phyloP scores from a whole-genome alignment of 169 alveolate species.

The Theileria luwenshuni region DNA sequence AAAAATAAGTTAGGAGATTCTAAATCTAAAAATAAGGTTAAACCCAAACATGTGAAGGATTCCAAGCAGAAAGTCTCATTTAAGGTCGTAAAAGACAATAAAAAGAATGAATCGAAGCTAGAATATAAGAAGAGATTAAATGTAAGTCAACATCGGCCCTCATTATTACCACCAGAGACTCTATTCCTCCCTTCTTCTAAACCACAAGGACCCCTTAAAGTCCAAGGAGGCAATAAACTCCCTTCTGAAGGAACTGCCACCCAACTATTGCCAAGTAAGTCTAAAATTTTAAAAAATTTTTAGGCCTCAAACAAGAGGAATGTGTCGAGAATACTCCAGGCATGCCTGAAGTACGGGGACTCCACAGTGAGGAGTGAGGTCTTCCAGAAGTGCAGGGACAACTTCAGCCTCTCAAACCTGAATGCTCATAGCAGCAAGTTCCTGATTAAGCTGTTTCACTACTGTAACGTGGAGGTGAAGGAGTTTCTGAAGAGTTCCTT shows the following conservation, averaged over 20 bases:
- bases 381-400: conserved; percentile 35
- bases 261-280: conserved; percentile 42
- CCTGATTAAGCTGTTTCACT: conserved; percentile 50
- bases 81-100: conserved; percentile 6
- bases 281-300: background rate
- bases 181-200: conserved; percentile 44
- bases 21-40: background rate
- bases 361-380: conserved; percentile 18
- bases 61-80: background rate
- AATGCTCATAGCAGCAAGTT: conserved; percentile 59
- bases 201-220: conserved; percentile 36
- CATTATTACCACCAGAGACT: conserved; percentile 7
- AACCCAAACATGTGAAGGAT: background rate
- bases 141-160: conserved; percentile 1
- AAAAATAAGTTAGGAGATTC: background rate
- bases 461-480: conserved; percentile 63
- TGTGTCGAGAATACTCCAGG: conserved; percentile 61
- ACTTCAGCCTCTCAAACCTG: conserved; percentile 29
- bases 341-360: conserved; percentile 68
- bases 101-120: conserved; percentile 46
- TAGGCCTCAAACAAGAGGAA: conserved; percentile 53
- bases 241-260: conserved; percentile 22
- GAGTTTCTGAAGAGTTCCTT: conserved; percentile 32
- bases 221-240: conserved; percentile 25
- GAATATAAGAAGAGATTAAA: conserved; percentile 51